These are phyloP conservation scores for Penicillium malachiteum DNA, from an alignment of 495 filamentous ascomycete genomes.

Conservation along the genomic window DNA sequence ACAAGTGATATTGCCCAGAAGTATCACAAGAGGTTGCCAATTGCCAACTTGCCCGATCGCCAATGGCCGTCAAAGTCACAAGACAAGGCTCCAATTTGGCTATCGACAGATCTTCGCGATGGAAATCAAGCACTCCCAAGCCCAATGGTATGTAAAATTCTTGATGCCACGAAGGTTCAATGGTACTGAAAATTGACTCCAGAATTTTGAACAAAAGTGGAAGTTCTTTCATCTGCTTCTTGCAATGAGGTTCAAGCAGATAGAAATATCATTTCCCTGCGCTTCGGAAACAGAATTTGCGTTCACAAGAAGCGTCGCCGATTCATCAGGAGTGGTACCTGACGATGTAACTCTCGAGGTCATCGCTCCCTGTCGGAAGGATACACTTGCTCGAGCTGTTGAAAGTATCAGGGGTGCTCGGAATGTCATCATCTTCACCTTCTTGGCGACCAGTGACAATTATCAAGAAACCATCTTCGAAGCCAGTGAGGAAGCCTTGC, in stretches of 20 bases:
- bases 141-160: slow-evolving; percentile 72
- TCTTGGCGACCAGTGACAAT: slow-evolving; percentile 62
- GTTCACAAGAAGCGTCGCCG: slow-evolving; percentile 72
- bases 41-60: slow-evolving; percentile 1
- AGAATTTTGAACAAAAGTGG: slow-evolving; percentile 71
- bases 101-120: slow-evolving; percentile 73
- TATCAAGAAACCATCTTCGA: slow-evolving; percentile 45
- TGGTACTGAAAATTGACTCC: neutral
- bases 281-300: slow-evolving; percentile 85
- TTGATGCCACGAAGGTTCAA: neutral
- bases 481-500: slow-evolving; percentile 68
- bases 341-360: slow-evolving; percentile 89
- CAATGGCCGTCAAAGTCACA: slow-evolving; percentile 2
- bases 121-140: slow-evolving; percentile 67
- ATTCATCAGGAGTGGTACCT: slow-evolving; percentile 53
- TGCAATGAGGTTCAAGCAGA: slow-evolving; percentile 86
- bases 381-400: slow-evolving; percentile 78
- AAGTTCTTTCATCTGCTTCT: slow-evolving; percentile 81
- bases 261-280: slow-evolving; percentile 86
- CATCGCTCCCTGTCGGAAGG: slow-evolving; percentile 79
- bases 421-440: slow-evolving; percentile 82
- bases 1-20: too few species aligned
- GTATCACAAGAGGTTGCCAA: too few species aligned
- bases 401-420: slow-evolving; percentile 76
- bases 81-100: slow-evolving; percentile 58